A percentile compares a stretch with the other conserved stretches of the same genome.
These are phyloP conservation scores for Pseudopediastrum boryanum DNA, from an alignment of 139 green algal genomes.

Conservation along the genomic window DNA sequence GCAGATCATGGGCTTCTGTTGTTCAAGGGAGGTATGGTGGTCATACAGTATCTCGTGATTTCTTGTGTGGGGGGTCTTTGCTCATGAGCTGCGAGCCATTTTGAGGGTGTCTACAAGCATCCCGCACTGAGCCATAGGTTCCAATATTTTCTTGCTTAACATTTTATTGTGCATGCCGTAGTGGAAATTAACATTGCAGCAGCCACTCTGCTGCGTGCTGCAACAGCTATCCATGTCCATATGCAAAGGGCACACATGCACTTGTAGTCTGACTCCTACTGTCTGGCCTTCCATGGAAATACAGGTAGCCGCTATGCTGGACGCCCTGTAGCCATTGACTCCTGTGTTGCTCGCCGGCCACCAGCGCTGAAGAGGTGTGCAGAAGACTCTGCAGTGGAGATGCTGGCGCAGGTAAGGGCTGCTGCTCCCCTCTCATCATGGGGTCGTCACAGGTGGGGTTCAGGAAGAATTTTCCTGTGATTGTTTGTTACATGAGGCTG, in stretches of 20 bases:
- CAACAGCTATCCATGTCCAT: not conserved
- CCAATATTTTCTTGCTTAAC: too few relatives aligned
- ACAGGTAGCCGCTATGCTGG: slow-evolving; percentile 46
- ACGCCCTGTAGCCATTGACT: slow-evolving; percentile 79
- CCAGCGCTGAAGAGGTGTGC: slow-evolving; percentile 53
- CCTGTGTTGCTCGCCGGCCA: slow-evolving; percentile 76
- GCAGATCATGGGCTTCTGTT: too few relatives aligned
- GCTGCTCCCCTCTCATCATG: slow-evolving; percentile 67
- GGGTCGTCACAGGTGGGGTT: slow-evolving; percentile 31
- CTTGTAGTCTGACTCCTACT: not conserved
- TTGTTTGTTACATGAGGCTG: too few relatives aligned
- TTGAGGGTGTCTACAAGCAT: too few relatives aligned
- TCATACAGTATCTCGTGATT: too few relatives aligned
- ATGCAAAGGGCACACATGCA: not conserved
- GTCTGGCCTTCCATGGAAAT: not conserved
- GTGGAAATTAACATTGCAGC: not conserved
- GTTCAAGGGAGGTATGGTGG: too few relatives aligned
- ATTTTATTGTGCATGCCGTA: not conserved
- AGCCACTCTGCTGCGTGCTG: not conserved
- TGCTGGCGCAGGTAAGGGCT: slow-evolving; percentile 74
- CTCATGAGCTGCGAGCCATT: too few relatives aligned
- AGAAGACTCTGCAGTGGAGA: slow-evolving; percentile 79
- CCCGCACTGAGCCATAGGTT: too few relatives aligned
- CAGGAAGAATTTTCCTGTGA: too few relatives aligned
- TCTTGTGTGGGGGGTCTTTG: too few relatives aligned